These are phyloP conservation scores for Sarocladium strictum DNA, from an alignment of 2,329 filamentous ascomycete genomes.

Conservation along the genomic window DNA sequence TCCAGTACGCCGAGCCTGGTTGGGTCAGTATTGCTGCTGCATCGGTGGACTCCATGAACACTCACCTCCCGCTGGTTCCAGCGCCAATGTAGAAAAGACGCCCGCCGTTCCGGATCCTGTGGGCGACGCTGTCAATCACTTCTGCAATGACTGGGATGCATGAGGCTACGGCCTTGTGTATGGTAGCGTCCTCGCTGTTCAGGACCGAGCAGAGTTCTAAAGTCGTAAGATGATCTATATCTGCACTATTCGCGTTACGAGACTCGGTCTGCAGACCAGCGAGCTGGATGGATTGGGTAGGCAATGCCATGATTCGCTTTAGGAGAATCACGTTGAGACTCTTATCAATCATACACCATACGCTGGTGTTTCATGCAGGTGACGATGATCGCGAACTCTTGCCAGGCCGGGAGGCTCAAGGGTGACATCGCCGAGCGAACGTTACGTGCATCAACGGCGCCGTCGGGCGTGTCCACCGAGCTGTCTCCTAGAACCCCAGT, in stretches of 20 bases:
- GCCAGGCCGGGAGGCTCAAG: no score
- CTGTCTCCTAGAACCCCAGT: no score
- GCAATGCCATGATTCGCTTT: background rate
- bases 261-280: constrained; percentile 10
- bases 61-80: constrained; percentile 36
- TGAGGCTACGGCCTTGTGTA: constrained; percentile 6
- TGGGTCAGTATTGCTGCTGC: background rate
- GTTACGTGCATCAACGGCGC: background rate
- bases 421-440: background rate
- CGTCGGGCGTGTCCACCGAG: no score
- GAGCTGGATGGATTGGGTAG: background rate
- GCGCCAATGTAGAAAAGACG: constrained; percentile 23
- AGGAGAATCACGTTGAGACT: no score
- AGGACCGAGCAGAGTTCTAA: constrained; percentile 10
- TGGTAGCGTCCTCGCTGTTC: constrained; percentile 10
- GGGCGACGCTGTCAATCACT: constrained; percentile 8
- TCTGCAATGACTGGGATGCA: constrained; percentile 10
- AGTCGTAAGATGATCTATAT: constrained; percentile 8
- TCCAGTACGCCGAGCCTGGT: constrained; percentile 12
- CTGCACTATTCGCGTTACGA: constrained; percentile 2
- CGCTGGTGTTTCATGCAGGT: no score
- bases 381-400: no score
- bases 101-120: constrained; percentile 6
- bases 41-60: background rate
- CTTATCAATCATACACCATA: no score